Evolutionary conservation across 495 filamentous ascomycete genomes (phyloP).

Genomic region (Trichocladium uniseriatum): DNA sequence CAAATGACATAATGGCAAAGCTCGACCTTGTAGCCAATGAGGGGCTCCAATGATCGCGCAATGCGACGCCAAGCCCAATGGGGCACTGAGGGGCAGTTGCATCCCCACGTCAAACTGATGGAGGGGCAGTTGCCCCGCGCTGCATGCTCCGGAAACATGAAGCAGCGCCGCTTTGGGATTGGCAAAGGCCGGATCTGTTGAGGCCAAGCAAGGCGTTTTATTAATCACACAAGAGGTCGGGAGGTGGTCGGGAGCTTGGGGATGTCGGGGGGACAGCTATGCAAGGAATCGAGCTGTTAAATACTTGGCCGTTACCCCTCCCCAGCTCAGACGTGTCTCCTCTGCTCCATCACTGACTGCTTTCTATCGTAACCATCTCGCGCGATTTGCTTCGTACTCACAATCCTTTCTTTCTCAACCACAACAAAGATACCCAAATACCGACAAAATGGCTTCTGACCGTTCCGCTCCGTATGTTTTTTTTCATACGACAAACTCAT

Average conservation of each 20-base stretch:
- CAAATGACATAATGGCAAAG: constrained; percentile 28
- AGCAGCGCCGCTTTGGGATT: not conserved
- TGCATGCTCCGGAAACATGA: not conserved
- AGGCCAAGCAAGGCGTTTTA: constrained; percentile 3
- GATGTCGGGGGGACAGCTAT: not conserved
- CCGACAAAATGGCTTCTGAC: constrained; percentile 43
- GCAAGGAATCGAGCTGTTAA: not conserved
- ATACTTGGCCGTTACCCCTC: not conserved
- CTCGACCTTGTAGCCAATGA: constrained; percentile 18
- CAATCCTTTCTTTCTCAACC: constrained; percentile 1
- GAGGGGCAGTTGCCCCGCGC: constrained; percentile 25
- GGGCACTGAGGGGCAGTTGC: constrained; percentile 22
- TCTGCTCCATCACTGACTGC: no score
- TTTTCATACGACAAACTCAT: not conserved
- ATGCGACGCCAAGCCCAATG: constrained; percentile 25
- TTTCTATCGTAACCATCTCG: no score
- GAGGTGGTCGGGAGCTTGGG: not conserved
- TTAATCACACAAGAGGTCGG: constrained; percentile 6
- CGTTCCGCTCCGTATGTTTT: constrained; percentile 42
- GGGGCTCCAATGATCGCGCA: constrained; percentile 24
- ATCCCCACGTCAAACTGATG: constrained; percentile 25
- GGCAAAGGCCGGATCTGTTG: not conserved
- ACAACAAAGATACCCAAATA: not conserved
- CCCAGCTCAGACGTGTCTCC: not conserved
- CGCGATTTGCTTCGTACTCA: no score